These are phyloP conservation scores for Curvularia lunata DNA, from an alignment of 2,329 filamentous ascomycete species.

Conservation along the genomic window DNA sequence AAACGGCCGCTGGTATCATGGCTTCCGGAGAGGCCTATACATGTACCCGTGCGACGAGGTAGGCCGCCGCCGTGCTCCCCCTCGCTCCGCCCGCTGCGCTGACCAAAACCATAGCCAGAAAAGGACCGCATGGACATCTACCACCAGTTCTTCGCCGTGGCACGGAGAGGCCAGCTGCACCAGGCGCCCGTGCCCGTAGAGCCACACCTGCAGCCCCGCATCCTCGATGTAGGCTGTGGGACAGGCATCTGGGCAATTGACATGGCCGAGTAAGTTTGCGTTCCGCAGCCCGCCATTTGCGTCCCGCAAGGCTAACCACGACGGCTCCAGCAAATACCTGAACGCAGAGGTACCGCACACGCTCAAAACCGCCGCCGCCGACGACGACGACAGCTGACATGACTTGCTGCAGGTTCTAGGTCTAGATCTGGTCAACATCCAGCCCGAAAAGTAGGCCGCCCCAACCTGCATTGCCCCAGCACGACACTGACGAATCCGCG, in stretches of 20 bases:
- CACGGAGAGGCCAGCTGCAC: constrained; percentile 60
- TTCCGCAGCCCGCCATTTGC: constrained; percentile 23
- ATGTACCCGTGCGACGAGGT: constrained; percentile 80
- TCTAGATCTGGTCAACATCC: constrained; percentile 67
- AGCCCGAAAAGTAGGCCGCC: constrained; percentile 60
- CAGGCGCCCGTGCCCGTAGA: constrained; percentile 50
- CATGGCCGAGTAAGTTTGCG: constrained; percentile 71
- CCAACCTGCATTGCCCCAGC: constrained; percentile 49
- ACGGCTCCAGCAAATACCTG: constrained; percentile 57
- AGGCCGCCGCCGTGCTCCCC: constrained; percentile 32
- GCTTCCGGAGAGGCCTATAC: constrained; percentile 71
- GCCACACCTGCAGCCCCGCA: constrained; percentile 52
- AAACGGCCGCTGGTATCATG: constrained; percentile 74
- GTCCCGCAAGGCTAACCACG: constrained; percentile 36
- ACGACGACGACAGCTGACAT: constrained; percentile 34
- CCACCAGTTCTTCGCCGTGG: constrained; percentile 75
- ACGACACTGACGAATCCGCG: constrained; percentile 37
- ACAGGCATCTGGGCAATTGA: constrained; percentile 93
- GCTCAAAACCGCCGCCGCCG: not conserved
- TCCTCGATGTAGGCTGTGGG: constrained; percentile 77
- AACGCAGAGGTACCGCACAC: constrained; percentile 57
- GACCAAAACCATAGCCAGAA: constrained; percentile 64
- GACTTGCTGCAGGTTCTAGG: constrained; percentile 58
- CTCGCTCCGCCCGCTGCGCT: constrained; percentile 9
- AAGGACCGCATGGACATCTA: constrained; percentile 81